Conservation (phyloP, 169 alveolate species). For the Plasmodium relictum region DNA sequence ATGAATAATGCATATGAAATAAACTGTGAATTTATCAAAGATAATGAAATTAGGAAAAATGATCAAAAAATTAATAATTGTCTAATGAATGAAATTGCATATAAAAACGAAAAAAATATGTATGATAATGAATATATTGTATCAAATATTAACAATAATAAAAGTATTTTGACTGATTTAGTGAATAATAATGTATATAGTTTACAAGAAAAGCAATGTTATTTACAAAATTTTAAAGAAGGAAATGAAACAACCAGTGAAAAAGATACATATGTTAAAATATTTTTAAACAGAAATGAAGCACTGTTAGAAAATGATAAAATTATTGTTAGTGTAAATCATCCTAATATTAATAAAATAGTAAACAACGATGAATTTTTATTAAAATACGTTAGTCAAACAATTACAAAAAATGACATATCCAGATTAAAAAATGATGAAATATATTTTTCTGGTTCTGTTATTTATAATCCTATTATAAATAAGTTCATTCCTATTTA, state of each 20-base stretch:
- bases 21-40: background rate
- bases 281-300: slow-evolving; percentile 42
- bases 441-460: slow-evolving; percentile 50
- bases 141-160: too few species aligned
- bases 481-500: slow-evolving; percentile 72
- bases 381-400: background rate
- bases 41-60: too few species aligned
- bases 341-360: slow-evolving; percentile 40
- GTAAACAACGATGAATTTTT: slow-evolving; percentile 26
- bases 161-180: background rate
- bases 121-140: too few species aligned
- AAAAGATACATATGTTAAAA: slow-evolving; percentile 25
- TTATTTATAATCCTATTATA: slow-evolving; percentile 75
- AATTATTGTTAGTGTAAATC: slow-evolving; percentile 51
- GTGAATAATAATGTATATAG: background rate
- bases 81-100: too few species aligned
- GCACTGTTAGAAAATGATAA: slow-evolving; percentile 30
- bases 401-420: slow-evolving; percentile 11
- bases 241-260: background rate
- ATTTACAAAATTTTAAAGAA: background rate
- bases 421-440: slow-evolving; percentile 49
- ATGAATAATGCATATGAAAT: background rate
- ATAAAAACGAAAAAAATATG: too few species aligned
- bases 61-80: too few species aligned
- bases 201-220: background rate